Conservation (phyloP, 192 early-diverging fungal genomes). For the Coemansia sp. region DNA sequence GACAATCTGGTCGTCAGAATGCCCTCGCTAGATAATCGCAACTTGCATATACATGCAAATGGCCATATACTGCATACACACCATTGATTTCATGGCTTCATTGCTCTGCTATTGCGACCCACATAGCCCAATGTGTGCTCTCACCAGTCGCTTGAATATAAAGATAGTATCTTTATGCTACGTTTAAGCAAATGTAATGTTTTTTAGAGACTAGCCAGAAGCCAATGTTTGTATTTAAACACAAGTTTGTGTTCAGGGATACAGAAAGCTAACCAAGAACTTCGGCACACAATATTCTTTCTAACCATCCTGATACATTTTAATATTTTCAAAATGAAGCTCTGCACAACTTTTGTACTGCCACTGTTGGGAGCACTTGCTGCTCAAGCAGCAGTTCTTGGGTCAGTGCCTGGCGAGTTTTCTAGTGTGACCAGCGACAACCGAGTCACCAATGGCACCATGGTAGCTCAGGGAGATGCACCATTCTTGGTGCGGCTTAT, state of each 20-base stretch:
- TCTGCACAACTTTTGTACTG: background rate
- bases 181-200: background rate
- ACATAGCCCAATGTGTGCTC: slow-evolving; percentile 1
- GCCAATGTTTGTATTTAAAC: background rate
- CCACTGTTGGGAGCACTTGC: background rate
- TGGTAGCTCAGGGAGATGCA: slow-evolving; percentile 23
- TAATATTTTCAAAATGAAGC: background rate
- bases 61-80: background rate
- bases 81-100: background rate
- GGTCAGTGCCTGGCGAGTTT: background rate
- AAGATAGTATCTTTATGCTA: background rate
- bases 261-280: background rate
- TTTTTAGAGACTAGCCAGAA: background rate
- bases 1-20: background rate
- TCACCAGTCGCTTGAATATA: slow-evolving; percentile 1
- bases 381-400: background rate
- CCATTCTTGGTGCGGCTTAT: slow-evolving; percentile 30
- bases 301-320: background rate
- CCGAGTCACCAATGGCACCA: slow-evolving; percentile 50
- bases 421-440: slow-evolving; percentile 5
- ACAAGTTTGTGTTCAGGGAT: background rate
- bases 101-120: background rate
- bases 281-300: background rate
- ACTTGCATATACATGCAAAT: background rate
- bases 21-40: too few species aligned